A percentile compares a stretch with the other conserved stretches of the same genome.
phyloP scores from a whole-genome alignment of 2,329 filamentous ascomycete species.

The Cercospora canescens region DNA sequence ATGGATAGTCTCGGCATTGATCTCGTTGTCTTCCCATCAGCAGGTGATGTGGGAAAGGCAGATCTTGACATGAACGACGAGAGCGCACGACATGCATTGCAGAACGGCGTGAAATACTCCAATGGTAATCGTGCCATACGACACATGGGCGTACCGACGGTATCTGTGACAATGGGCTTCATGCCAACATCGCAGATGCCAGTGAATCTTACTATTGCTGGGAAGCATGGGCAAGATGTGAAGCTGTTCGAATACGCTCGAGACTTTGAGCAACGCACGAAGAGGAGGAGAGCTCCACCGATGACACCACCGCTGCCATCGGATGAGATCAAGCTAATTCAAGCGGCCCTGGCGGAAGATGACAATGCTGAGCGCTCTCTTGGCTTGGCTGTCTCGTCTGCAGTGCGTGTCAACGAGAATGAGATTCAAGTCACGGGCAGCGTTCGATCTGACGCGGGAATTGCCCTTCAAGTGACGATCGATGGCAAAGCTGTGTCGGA shows the following conservation, averaged over 20 bases:
- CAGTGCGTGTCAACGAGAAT: not conserved
- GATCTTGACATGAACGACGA: constrained; percentile 46
- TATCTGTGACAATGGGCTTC: constrained; percentile 56
- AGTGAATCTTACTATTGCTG: constrained; percentile 55
- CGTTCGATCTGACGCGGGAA: not conserved
- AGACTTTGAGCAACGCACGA: constrained; percentile 30
- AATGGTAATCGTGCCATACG: constrained; percentile 56
- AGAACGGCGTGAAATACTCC: constrained; percentile 55
- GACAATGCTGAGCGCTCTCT: not conserved
- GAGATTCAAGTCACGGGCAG: constrained; percentile 5
- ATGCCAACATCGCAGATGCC: constrained; percentile 52
- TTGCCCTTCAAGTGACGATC: constrained; percentile 12
- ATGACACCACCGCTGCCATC: constrained; percentile 28
- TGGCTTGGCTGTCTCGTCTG: not conserved
- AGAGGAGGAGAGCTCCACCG: constrained; percentile 26
- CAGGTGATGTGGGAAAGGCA: constrained; percentile 52
- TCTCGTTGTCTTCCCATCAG: constrained; percentile 51
- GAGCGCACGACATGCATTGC: constrained; percentile 42
- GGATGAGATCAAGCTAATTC: constrained; percentile 17
- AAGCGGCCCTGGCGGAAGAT: not conserved
- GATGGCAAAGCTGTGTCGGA: constrained; percentile 10
- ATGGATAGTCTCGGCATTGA: constrained; percentile 47
- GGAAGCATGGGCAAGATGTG: constrained; percentile 50
- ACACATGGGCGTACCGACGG: constrained; percentile 56
- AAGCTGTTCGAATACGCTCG: constrained; percentile 33